These are phyloP conservation scores for Platanus orientalis DNA, from an alignment of 164 flowering plant genomes.

Conservation along the genomic window DNA sequence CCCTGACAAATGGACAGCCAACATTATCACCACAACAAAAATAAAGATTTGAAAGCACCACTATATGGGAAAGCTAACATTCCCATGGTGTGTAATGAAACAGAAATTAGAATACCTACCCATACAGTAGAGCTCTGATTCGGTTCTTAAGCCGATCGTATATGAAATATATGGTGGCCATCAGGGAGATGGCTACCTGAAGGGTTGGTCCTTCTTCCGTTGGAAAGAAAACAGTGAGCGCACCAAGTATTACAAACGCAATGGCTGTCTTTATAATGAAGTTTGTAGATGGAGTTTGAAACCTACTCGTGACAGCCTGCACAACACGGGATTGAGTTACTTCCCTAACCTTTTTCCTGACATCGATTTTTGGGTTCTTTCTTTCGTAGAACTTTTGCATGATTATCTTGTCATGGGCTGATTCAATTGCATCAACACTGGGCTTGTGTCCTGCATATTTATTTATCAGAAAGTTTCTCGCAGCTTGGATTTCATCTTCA, in stretches of 20 bases:
- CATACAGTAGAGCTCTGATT: constrained; percentile 71
- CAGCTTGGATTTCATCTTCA: constrained; percentile 92
- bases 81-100: neutral
- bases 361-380: constrained; percentile 74
- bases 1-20: constrained; percentile 38
- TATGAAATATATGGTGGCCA: constrained; percentile 73
- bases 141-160: constrained; percentile 69
- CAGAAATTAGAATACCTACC: constrained; percentile 44
- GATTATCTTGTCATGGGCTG: constrained; percentile 94
- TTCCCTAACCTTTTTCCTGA: constrained; percentile 81
- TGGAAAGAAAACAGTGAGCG: constrained; percentile 78
- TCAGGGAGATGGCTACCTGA: constrained; percentile 82
- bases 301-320: constrained; percentile 63
- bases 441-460: constrained; percentile 83
- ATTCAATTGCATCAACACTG: constrained; percentile 89
- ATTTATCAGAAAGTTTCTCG: constrained; percentile 79
- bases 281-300: constrained; percentile 63
- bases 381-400: constrained; percentile 92
- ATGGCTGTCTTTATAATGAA: constrained; percentile 64
- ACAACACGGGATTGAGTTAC: constrained; percentile 59
- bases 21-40: neutral
- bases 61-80: neutral
- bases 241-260: constrained; percentile 69
- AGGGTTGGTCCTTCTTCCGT: constrained; percentile 97
- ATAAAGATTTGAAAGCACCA: neutral